Evolutionary conservation across 192 early-diverging fungal genomes (phyloP).

Genomic region (Dissophora ornata): DNA sequence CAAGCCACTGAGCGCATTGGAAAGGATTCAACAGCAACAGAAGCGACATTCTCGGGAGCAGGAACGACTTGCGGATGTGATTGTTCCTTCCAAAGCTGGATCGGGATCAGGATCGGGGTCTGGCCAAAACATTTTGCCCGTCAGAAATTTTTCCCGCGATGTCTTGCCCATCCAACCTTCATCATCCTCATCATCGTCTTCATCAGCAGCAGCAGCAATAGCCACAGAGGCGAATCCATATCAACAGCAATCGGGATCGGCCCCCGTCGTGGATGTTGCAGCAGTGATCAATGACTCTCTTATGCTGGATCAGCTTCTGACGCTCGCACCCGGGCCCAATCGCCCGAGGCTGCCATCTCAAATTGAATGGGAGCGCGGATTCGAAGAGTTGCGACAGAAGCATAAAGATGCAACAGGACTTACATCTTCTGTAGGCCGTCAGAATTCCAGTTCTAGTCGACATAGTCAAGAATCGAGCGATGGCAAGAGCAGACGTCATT

Average conservation of each 20-base stretch:
- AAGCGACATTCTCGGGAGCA: conserved; percentile 27
- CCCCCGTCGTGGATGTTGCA: too few relatives aligned
- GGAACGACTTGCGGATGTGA: conserved; percentile 17
- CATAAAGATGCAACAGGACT: conserved; percentile 15
- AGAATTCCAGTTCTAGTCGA: conserved; percentile 35
- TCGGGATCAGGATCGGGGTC: not conserved
- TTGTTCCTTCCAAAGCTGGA: conserved; percentile 6
- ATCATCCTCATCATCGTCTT: not conserved
- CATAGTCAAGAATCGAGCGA: conserved; percentile 39
- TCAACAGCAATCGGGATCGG: too few relatives aligned
- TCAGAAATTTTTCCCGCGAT: conserved; percentile 13
- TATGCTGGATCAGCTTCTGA: conserved; percentile 34
- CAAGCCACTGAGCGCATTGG: conserved; percentile 25
- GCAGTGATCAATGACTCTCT: conserved; percentile 7
- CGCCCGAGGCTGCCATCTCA: conserved; percentile 39
- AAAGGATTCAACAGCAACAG: conserved; percentile 27
- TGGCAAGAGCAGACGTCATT: conserved; percentile 38
- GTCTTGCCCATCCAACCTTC: conserved; percentile 3
- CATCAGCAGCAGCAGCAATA: conserved; percentile 8
- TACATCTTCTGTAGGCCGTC: conserved; percentile 38
- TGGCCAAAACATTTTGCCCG: not conserved
- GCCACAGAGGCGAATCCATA: not conserved
- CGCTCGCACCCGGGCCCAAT: conserved; percentile 20
- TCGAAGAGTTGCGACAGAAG: conserved; percentile 30
- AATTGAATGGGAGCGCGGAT: conserved; percentile 39